Percentiles rank a stretch among this genome's conserved stretches.
Conservation (phyloP, 2,329 filamentous ascomycete genomes). For the Fusarium pseudoanthophilum region DNA sequence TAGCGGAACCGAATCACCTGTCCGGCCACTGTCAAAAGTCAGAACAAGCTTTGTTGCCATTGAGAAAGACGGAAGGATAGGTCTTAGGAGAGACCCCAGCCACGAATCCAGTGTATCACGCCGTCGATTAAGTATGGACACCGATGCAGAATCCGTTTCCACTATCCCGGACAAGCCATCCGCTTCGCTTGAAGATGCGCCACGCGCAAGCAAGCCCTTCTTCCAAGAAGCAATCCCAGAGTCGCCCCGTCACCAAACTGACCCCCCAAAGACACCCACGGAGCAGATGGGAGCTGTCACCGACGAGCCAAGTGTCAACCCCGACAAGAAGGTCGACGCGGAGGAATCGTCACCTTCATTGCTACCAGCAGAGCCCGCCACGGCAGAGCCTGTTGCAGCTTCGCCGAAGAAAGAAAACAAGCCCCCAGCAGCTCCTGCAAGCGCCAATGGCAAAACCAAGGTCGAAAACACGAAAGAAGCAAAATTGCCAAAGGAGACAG, state of each 20-base stretch:
- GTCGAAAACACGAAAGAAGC: conserved; percentile 36
- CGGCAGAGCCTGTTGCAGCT: conserved; percentile 17
- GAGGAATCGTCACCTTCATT: conserved; percentile 47
- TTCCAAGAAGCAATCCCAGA: conserved; percentile 56
- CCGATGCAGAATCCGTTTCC: conserved; percentile 47
- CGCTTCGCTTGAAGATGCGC: conserved; percentile 44
- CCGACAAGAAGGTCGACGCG: conserved; percentile 55
- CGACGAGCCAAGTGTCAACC: conserved; percentile 52
- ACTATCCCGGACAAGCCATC: conserved; percentile 53
- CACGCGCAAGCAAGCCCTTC: conserved; percentile 37
- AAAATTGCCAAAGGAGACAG: conserved; percentile 21
- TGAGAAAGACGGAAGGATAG: conserved; percentile 71
- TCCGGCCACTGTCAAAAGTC: conserved; percentile 76
- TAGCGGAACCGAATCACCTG: conserved; percentile 60
- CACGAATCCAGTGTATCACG: conserved; percentile 53
- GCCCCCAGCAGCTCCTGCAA: conserved; percentile 5
- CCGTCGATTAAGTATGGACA: conserved; percentile 52
- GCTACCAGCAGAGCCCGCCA: conserved; percentile 19
- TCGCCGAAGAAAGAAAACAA: conserved; percentile 32
- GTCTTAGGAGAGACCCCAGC: conserved; percentile 57
- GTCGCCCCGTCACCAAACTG: conserved; percentile 50
- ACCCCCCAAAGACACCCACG: conserved; percentile 19
- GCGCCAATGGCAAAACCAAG: conserved; percentile 39
- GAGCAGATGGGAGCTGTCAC: conserved; percentile 41
- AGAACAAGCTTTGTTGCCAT: conserved; percentile 80